Evolutionary conservation across 1,284 basidiomycete species (phyloP), one percentile per base, ranked within the genome.

Genomic region (Tilletiaria anomala): DNA sequence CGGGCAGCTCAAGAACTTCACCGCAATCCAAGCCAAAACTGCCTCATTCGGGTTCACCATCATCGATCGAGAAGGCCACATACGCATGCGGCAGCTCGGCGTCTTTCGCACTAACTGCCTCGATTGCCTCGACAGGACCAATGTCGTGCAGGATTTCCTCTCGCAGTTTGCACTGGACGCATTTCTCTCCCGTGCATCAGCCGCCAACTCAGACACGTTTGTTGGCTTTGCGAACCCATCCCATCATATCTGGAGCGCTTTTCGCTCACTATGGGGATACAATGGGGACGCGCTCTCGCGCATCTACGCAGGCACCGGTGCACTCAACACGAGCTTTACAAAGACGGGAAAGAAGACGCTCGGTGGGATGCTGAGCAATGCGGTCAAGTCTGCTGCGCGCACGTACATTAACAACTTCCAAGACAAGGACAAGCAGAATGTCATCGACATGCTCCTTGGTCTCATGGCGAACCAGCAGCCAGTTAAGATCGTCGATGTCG

Each of bases 391-490:
- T 58, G 61, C 58, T 3, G 58, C 54, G 11, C 44, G 62, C 44
- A 88, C 91, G 42, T 96, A 96, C 61, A 93, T 96, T 67, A 93
- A 91, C 67, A 96, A 96, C 64, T 96, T 97, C 65, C 84, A 91
- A 54, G 93, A 99, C 68, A 86, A 85, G 67, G 78, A 76, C 34
- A 97, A 97, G 67, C 93, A 99, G 60, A 71, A 76, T 15, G 85
- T 89, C 0, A 96, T 97, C 49, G 93, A 97, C 61, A 82, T 87
- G 75, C 82, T 97, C 53, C 73, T 97, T 51, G 91, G 91, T 5
- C 88, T 94, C 65, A 75, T 96, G 68, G 84, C 76, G 47, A 80
- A 79, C 37, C 89, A 96, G 69, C 73, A 73, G 45, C 80, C 81
- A 29, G 26, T 38, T 14, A 14, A 16, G 10, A 39, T 8, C 26